These are phyloP conservation scores for Hirsutella rhossiliensis DNA, from an alignment of 2,329 filamentous ascomycete genomes.

Conservation along the genomic window DNA sequence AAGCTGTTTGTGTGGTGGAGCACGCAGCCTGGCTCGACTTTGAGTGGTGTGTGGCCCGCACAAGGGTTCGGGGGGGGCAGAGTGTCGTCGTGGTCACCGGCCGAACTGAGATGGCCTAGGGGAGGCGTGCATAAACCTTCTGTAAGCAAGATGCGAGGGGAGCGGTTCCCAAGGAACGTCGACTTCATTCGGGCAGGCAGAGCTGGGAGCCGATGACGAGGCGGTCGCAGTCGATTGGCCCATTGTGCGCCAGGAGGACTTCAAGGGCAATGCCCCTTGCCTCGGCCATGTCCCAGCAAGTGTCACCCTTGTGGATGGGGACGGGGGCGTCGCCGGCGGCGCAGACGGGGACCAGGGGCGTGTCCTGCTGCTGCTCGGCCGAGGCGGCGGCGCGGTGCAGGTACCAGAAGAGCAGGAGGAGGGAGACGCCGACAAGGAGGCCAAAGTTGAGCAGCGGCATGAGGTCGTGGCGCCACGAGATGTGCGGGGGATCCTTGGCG, in stretches of 20 bases:
- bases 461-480: constrained; percentile 38
- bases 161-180: too few species aligned
- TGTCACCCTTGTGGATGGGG: constrained; percentile 32
- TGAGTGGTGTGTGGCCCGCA: too few species aligned
- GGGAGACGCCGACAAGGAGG: constrained; percentile 36
- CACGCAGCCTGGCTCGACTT: too few species aligned
- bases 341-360: too few species aligned
- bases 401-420: constrained; percentile 38
- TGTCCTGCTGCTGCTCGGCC: neutral
- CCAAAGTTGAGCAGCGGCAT: constrained; percentile 48
- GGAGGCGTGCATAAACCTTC: too few species aligned
- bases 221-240: constrained; percentile 32
- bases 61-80: too few species aligned
- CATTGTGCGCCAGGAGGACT: constrained; percentile 31
- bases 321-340: constrained; percentile 9
- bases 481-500: constrained; percentile 9
- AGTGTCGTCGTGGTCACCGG: too few species aligned
- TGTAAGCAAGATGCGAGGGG: too few species aligned
- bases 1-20: too few species aligned
- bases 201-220: constrained; percentile 28
- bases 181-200: constrained; percentile 28
- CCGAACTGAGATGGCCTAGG: too few species aligned
- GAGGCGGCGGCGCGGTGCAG: constrained; percentile 20
- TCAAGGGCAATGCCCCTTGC: constrained; percentile 28
- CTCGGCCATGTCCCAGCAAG: constrained; percentile 40